A percentile compares a stretch with the other conserved stretches of the same genome.
Evolutionary conservation across 2,329 filamentous ascomycete species (phyloP).

Genomic region (Colletotrichum cordylinicola): DNA sequence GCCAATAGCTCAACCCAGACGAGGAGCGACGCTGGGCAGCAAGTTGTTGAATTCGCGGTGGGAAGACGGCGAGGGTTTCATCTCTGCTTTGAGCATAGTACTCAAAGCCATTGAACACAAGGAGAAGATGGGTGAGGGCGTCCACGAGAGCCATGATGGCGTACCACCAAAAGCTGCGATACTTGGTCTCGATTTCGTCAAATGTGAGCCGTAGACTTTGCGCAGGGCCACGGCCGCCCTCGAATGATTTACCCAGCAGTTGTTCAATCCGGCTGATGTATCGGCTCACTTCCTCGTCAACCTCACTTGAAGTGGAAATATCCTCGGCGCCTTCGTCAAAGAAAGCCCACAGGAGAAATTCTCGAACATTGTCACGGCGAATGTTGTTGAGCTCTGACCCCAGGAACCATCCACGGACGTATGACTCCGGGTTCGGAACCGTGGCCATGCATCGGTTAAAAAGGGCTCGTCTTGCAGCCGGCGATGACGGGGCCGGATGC

Average conservation of each 20-base stretch:
- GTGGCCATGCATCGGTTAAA: slow-evolving; percentile 62
- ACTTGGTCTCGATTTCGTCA: slow-evolving; percentile 64
- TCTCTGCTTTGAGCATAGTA: slow-evolving; percentile 51
- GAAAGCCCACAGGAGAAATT: slow-evolving; percentile 74
- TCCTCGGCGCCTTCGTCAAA: slow-evolving; percentile 51
- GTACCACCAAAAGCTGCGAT: slow-evolving; percentile 70
- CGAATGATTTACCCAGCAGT: slow-evolving; percentile 54
- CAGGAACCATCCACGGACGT: slow-evolving; percentile 71
- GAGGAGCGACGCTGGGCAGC: slow-evolving; percentile 58
- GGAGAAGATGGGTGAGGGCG: slow-evolving; percentile 48
- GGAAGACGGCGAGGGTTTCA: neutral
- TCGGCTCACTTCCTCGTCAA: slow-evolving; percentile 44
- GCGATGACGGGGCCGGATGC: slow-evolving; percentile 47
- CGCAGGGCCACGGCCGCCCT: slow-evolving; percentile 60
- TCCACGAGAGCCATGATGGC: slow-evolving; percentile 61
- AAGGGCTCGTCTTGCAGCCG: slow-evolving; percentile 55
- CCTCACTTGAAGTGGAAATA: slow-evolving; percentile 23
- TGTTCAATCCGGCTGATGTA: slow-evolving; percentile 59
- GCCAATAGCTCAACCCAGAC: slow-evolving; percentile 69
- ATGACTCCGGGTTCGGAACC: slow-evolving; percentile 59
- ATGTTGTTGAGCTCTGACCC: slow-evolving; percentile 63
- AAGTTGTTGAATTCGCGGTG: slow-evolving; percentile 21
- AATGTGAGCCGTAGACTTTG: slow-evolving; percentile 67
- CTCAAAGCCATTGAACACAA: slow-evolving; percentile 55
- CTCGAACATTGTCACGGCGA: slow-evolving; percentile 69